A percentile compares a stretch with the other conserved stretches of the same genome.
Conservation (phyloP, 2,329 filamentous ascomycete species). For the Berkeleyomyces basicola region DNA sequence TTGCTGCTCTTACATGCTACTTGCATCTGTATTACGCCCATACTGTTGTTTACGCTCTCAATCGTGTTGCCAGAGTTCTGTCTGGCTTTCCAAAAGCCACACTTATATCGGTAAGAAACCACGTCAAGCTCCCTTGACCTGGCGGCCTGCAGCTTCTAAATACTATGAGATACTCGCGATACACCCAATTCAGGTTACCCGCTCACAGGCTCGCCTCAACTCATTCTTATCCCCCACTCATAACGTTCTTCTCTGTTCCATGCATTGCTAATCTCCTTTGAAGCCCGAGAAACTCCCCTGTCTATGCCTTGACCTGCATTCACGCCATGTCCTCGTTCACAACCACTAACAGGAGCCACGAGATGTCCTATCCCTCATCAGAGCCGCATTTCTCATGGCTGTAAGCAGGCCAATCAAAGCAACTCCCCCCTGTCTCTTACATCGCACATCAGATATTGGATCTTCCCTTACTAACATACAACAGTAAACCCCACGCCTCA, state of each 20-base stretch:
- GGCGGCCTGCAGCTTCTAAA: no score
- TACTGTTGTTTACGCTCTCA: no score
- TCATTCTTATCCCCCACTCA: not conserved
- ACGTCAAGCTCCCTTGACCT: no score
- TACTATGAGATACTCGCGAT: no score
- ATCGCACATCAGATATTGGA: no score
- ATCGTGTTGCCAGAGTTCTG: no score
- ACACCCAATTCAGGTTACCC: not conserved
- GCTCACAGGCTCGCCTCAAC: not conserved
- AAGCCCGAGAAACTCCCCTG: not conserved
- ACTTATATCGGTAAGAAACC: no score
- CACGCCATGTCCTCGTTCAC: constrained; percentile 8
- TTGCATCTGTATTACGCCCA: not conserved
- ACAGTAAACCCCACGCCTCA: constrained; percentile 35
- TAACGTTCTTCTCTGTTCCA: no score
- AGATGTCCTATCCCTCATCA: not conserved
- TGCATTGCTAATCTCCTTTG: not conserved
- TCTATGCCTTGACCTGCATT: not conserved
- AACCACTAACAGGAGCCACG: not conserved
- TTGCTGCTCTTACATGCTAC: not conserved
- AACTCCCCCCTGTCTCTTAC: not conserved
- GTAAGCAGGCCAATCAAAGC: constrained; percentile 9
- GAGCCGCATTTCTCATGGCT: constrained; percentile 14
- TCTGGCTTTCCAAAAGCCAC: no score
- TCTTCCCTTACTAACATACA: constrained; percentile 6